Evolutionary conservation across 2,329 filamentous ascomycete species (phyloP), one percentile per base, ranked within the genome.

Genomic region (Anthostomella pinea): DNA sequence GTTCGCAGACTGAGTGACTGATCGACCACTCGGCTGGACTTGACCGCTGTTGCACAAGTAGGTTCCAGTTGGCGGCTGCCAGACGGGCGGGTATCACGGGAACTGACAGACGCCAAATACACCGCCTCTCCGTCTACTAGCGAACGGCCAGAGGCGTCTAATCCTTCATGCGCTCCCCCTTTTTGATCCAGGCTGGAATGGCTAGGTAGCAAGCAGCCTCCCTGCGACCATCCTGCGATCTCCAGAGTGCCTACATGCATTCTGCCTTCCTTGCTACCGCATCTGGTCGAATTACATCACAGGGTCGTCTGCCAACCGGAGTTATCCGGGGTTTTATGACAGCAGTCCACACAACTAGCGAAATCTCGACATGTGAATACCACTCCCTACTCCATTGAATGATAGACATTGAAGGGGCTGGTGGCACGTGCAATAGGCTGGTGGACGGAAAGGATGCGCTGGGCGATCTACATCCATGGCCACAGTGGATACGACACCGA

Each of bases 351-450:
- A 19, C 19, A 21, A 31, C n/a, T 27, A 15, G 25, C 9, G 17
- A 27, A 5, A 16, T 15, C 16, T 20, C 28, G 28, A 17, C 28
- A 30, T 30, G 28, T 30, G 21, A 33, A 31, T 19, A 19, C 14
- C 11, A 16, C 7, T 19, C 13, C 5, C 15, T n/a, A 6, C 16
- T 28, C 18, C 26, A 18, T 16, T 36, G 15, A 25, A 27, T 32
- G 35, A 31, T 38, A 13, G 22, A 27, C 35, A 32, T 31, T 38
- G 35, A 32, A 37, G 22, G 34, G 35, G 35, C 15, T 16, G 35
- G 31, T n/a, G n/a, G n/a, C n/a, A n/a, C n/a, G n/a, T n/a, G n/a
- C n/a, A n/a, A n/a, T n/a, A n/a, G n/a, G n/a, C n/a, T n/a, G n/a
- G n/a, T n/a, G n/a, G n/a, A n/a, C n/a, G n/a, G n/a, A n/a, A n/a